Evolutionary conservation across 75 land plant species (phyloP).

Genomic region (Isoetes taiwanensis): DNA sequence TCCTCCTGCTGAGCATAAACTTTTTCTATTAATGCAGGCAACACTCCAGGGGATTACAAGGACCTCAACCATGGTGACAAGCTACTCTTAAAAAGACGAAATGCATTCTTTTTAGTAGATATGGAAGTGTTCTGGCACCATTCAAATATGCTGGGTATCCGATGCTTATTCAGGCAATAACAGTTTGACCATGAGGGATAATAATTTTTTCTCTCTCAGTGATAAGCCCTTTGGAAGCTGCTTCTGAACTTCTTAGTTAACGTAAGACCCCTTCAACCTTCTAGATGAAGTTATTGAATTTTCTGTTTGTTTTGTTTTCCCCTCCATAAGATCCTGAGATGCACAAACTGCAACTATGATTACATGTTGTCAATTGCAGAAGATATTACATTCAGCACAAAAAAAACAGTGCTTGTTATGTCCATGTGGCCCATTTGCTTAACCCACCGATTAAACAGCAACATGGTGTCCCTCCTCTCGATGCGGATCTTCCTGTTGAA

Average conservation of each 20-base stretch:
- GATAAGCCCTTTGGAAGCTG: constrained; percentile 81
- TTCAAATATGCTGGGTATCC: constrained; percentile 99
- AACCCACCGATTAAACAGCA: too few relatives aligned
- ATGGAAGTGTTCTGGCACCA: constrained; percentile 89
- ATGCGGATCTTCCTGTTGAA: too few relatives aligned
- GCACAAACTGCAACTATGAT: too few relatives aligned
- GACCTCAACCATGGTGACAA: constrained; percentile 94
- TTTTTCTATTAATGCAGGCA: constrained; percentile 38
- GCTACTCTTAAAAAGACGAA: constrained; percentile 88
- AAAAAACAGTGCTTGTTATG: too few relatives aligned
- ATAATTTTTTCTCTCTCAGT: constrained; percentile 91
- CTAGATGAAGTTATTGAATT: too few relatives aligned
- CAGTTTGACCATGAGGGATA: constrained; percentile 92
- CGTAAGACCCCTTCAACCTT: too few relatives aligned
- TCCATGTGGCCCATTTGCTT: too few relatives aligned
- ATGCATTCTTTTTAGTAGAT: constrained; percentile 86
- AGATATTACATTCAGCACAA: too few relatives aligned
- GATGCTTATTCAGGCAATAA: constrained; percentile 83
- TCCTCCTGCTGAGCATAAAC: not conserved
- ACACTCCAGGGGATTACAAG: constrained; percentile 97
- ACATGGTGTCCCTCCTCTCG: too few relatives aligned
- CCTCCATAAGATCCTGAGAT: too few relatives aligned
- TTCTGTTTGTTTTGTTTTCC: too few relatives aligned
- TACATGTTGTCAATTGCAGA: too few relatives aligned
- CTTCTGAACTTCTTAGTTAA: constrained; percentile 95